Evolutionary conservation across 2,329 filamentous ascomycete genomes (phyloP), one percentile per base, ranked within the genome.

Genomic region (Xylariaceae sp.): DNA sequence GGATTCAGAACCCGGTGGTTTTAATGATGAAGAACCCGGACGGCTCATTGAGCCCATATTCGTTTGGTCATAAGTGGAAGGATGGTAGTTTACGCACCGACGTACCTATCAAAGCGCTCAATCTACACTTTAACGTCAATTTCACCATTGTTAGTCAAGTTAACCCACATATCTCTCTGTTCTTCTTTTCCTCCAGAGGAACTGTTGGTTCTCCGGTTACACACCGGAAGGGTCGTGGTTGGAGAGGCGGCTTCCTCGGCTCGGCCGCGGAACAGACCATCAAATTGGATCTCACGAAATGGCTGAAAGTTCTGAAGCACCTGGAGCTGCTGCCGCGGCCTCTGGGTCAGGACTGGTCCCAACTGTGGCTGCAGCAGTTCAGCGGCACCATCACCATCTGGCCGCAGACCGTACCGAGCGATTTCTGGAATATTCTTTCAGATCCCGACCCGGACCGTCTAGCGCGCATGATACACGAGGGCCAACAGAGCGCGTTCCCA

Each of bases 11-110:
- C 69, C 95, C 95, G 0, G 90, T 96, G 2, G 93, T 99, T 1
- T 85, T 99, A 7, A 90, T 91, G 79, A 93, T 96, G 80, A 96
- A 96, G 77, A 89, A 83, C 50, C 80, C 81, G 18, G 84, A 92
- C 57, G 93, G 92, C 1, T 86, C 80, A 2, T 79, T 99, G 3
- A 85, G 86, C 0, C 95, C 95, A 0, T 99, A 96, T 74, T 96
- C 91, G 0, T 99, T 99, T 70, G 95, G 95, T 0, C 93, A 98
- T 79, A 98, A 98, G 76, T 99, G 95, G 95, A 99, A 99, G 74
- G 95, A 99, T 71, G 95, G 95, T 50, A 95, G 89, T 65, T 77
- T 99, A 52, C 85, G 95, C 40, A 99, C 95, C 1, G 95, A 99
- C 69, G 97, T 99, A 23, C 95, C 95, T 0, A 85, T 99, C 68